Evolutionary conservation across 495 filamentous ascomycete species (phyloP).

Genomic region (Penicillium paradoxum): DNA sequence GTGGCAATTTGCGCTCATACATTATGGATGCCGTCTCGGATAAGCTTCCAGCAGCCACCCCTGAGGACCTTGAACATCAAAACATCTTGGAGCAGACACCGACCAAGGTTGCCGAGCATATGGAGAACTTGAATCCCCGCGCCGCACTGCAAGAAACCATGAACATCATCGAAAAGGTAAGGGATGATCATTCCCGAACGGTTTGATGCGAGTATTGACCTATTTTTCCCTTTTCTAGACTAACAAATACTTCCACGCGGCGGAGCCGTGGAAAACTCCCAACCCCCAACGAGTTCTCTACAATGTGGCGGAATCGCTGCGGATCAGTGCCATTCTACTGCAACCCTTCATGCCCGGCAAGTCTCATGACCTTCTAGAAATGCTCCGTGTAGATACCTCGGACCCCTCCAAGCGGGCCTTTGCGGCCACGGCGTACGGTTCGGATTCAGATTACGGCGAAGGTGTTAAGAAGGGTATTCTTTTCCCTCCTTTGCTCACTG

Average conservation of each 20-base stretch:
- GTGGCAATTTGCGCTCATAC: constrained; percentile 56
- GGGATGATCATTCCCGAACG: constrained; percentile 13
- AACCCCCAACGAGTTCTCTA: constrained; percentile 56
- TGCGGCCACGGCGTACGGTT: constrained; percentile 51
- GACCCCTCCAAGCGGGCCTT: constrained; percentile 45
- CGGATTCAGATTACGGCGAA: constrained; percentile 67
- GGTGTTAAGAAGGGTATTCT: constrained; percentile 43
- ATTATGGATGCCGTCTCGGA: constrained; percentile 42
- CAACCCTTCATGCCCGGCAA: constrained; percentile 92
- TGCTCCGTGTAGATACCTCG: constrained; percentile 60
- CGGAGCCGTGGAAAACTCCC: constrained; percentile 54
- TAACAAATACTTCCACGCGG: constrained; percentile 61
- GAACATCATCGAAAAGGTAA: constrained; percentile 52
- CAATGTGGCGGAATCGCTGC: constrained; percentile 68
- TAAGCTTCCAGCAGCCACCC: constrained; percentile 24
- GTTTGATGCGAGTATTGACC: constrained; percentile 9
- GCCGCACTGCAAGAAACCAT: constrained; percentile 63
- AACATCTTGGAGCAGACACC: constrained; percentile 32
- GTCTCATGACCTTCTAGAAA: constrained; percentile 65
- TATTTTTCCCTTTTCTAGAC: constrained; percentile 43
- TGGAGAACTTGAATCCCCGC: constrained; percentile 62
- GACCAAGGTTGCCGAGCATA: constrained; percentile 43
- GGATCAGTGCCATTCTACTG: constrained; percentile 75
- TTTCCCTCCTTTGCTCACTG: constrained; percentile 53
- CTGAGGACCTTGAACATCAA: constrained; percentile 31